phyloP scores from a whole-genome alignment of 139 green algal species.

The Picochlorum sp. region DNA sequence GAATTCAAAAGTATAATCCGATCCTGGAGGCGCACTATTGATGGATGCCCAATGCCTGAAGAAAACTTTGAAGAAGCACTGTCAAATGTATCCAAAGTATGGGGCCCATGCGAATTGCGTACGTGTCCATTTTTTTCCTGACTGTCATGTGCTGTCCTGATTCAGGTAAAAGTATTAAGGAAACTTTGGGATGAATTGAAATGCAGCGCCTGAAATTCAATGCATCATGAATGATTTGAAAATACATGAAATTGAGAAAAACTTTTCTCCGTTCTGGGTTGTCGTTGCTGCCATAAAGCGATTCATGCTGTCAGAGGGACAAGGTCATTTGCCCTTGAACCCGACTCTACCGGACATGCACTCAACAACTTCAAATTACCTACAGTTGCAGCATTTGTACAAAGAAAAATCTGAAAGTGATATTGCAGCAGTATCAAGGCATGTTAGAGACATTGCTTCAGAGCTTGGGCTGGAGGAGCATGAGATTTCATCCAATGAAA shows the following conservation, averaged over 20 bases:
- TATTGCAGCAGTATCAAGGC: slow-evolving; percentile 45
- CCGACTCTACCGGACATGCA: slow-evolving; percentile 92
- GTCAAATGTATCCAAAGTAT: slow-evolving; percentile 68
- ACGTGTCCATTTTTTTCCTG: slow-evolving; percentile 15
- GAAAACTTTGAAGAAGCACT: slow-evolving; percentile 89
- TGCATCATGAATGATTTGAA: slow-evolving; percentile 49
- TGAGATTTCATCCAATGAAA: slow-evolving; percentile 22
- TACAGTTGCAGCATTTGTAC: slow-evolving; percentile 81
- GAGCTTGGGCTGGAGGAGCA: slow-evolving; percentile 18
- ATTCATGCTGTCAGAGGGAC: slow-evolving; percentile 51
- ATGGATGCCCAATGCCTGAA: slow-evolving; percentile 45
- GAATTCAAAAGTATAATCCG: slow-evolving; percentile 57
- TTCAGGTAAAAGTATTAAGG: no score
- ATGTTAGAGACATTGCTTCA: slow-evolving; percentile 40
- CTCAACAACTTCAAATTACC: slow-evolving; percentile 77
- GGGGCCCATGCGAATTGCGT: slow-evolving; percentile 47
- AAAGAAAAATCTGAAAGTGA: slow-evolving; percentile 57
- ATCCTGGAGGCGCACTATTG: slow-evolving; percentile 41
- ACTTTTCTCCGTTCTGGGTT: slow-evolving; percentile 63
- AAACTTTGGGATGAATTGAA: neutral
- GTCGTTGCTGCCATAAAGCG: slow-evolving; percentile 55
- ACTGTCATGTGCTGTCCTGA: no score
- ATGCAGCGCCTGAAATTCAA: neutral
- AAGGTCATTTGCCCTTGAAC: slow-evolving; percentile 54
- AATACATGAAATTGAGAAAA: neutral